These are phyloP conservation scores for Exutisphaerella laricina DNA, from an alignment of 2,329 filamentous ascomycete species.

Conservation along the genomic window DNA sequence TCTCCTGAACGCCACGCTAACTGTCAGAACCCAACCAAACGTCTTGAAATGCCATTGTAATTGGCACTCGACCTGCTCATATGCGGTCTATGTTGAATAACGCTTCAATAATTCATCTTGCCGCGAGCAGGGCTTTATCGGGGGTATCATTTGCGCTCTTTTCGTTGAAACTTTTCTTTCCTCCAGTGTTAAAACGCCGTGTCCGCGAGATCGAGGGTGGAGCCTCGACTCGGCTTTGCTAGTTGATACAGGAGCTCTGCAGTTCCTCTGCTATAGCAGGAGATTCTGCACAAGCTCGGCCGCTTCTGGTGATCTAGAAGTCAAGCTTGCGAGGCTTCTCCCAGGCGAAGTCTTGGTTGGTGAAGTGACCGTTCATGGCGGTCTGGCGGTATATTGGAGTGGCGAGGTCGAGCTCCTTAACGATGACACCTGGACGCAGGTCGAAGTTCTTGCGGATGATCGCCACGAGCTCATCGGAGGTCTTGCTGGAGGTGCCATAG, in stretches of 20 bases:
- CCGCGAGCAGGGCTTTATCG: constrained; percentile 23
- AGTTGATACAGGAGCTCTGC: constrained; percentile 4
- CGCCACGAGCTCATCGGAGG: constrained; percentile 85
- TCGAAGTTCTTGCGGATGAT: constrained; percentile 97
- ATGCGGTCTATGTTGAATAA: constrained; percentile 27
- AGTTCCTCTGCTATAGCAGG: too few relatives aligned
- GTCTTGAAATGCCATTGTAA: constrained; percentile 4
- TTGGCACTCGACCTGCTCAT: constrained; percentile 16
- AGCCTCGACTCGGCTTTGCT: constrained; percentile 14
- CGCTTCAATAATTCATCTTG: constrained; percentile 17
- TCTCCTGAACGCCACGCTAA: constrained; percentile 28
- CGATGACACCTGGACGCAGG: constrained; percentile 95
- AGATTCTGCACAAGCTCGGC: constrained; percentile 8
- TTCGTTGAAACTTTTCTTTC: constrained; percentile 18
- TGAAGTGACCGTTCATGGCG: constrained; percentile 99
- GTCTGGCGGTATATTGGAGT: constrained; percentile 98
- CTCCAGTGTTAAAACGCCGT: constrained; percentile 16
- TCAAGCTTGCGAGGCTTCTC: constrained; percentile 95
- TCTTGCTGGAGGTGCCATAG: constrained; percentile 89
- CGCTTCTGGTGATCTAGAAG: constrained; percentile 56
- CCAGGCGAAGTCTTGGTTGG: constrained; percentile 96
- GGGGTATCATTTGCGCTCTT: constrained; percentile 26
- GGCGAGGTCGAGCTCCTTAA: constrained; percentile 90
- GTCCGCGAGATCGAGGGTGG: constrained; percentile 12
- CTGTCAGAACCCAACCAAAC: constrained; percentile 18